Evolutionary conservation across 1,139 yeast species (phyloP), one percentile per base, ranked within the genome.

Genomic region (Blastobotrys ciferrii): DNA sequence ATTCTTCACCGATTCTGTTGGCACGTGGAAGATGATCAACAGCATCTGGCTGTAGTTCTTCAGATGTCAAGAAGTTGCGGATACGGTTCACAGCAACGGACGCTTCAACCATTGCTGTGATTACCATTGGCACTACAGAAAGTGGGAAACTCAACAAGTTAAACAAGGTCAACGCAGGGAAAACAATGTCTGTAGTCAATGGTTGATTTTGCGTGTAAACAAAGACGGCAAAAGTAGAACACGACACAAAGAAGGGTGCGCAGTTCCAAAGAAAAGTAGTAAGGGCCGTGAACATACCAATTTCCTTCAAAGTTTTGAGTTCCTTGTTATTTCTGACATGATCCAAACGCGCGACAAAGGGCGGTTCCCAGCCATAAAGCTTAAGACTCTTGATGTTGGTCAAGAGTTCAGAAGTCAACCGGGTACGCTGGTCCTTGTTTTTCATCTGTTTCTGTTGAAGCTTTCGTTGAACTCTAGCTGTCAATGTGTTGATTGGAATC

Each of bases 121-220:
- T 81, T 15, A 92, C 94, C 80, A 82, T 87, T 42, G 98, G 98
- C 54, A 92, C 77, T 37, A 88, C 86, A n/a, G 95, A 92, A 57
- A 92, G 76, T 46, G 99, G 98, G 79, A 94, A 92, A 2, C 85
- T 77, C 53, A 92, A 76, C 63, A 92, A 73, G 65, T 91, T 92
- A 61, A 68, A 68, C 56, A 92, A 75, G 1, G 97, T 78, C 56
- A 92, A 75, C 1, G 98, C 96, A 12, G 99, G 97, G 78, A 92
- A 92, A 9, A 92, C 97, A 59, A 91, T 76, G 60, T 92, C 98
- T 11, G 97, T 88, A 1, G 94, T 78, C 61, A 92, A 77, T 40
- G 96, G 88, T 50, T 67, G 74, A 50, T 79, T 77, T 57, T 82
- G 81, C 40, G 81, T 72, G 51, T 74, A 69, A 12, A 89, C 86